phyloP scores from a whole-genome alignment of 352 stramenopile genomes.

The Phytopythium mirpurense region DNA sequence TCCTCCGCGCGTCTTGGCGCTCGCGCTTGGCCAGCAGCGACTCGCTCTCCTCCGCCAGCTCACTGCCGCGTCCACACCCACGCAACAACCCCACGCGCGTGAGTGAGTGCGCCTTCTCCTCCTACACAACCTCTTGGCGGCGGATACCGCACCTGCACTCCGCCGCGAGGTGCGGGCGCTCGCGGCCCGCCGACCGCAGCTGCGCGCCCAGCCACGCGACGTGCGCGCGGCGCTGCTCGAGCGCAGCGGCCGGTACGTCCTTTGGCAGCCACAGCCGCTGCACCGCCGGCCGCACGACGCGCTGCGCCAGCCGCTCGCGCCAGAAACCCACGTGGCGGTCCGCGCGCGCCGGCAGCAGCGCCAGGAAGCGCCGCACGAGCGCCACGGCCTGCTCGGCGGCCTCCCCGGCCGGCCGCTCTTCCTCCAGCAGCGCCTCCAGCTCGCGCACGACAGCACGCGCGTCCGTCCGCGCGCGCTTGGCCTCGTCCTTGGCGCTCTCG shows the following conservation, averaged over 20 bases:
- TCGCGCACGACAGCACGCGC: constrained; percentile 7
- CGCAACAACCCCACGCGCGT: no score
- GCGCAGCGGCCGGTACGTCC: background rate
- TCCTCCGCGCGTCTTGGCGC: constrained; percentile 1
- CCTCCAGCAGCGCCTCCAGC: constrained; percentile 5
- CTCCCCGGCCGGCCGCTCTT: background rate
- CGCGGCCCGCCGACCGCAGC: background rate
- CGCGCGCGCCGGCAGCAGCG: background rate
- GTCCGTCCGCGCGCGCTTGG: constrained; percentile 6
- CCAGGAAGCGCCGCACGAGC: constrained; percentile 7
- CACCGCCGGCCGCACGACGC: constrained; percentile 3
- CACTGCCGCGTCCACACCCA: background rate
- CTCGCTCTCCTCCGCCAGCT: background rate
- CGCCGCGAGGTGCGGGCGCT: background rate
- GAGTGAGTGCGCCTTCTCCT: no score
- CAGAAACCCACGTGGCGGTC: constrained; percentile 1
- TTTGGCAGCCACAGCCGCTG: background rate
- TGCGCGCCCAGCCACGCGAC: background rate
- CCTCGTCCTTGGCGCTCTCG: background rate
- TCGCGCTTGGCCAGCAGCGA: background rate
- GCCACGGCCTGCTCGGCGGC: background rate
- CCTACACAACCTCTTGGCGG: no score
- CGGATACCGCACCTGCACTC: background rate
- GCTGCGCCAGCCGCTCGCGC: background rate
- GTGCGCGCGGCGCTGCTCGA: background rate